These are phyloP conservation scores for Oryza nivara DNA, from an alignment of 176 grass and related monocot genomes.

Conservation along the genomic window DNA sequence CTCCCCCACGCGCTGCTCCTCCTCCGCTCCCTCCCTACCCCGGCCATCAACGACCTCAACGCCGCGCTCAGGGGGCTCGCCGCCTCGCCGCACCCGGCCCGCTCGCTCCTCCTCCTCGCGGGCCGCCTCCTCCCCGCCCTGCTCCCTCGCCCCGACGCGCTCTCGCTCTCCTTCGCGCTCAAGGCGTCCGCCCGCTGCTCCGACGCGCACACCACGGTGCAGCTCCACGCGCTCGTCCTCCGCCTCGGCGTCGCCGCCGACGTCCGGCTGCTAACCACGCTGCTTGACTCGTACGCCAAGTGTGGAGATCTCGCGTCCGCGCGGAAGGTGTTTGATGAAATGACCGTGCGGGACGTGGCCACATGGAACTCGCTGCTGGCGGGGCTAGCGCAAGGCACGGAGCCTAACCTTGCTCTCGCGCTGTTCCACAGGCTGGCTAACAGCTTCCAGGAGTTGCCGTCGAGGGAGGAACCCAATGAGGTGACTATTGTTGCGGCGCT, in stretches of 20 bases:
- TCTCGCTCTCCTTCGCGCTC: conserved; percentile 78
- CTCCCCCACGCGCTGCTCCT: conserved; percentile 63
- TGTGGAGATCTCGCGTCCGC: conserved; percentile 43
- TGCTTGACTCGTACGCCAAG: conserved; percentile 77
- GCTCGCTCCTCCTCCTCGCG: conserved; percentile 61
- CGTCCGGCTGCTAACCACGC: conserved; percentile 64
- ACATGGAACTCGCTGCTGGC: conserved; percentile 82
- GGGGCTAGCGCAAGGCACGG: conserved; percentile 58
- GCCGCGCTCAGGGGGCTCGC: conserved; percentile 66
- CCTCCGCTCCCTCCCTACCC: conserved; percentile 51
- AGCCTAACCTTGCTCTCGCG: conserved; percentile 54
- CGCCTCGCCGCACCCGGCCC: conserved; percentile 50
- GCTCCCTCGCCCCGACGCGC: conserved; percentile 51
- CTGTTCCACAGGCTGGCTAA: conserved; percentile 62
- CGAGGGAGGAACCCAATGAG: conserved; percentile 64
- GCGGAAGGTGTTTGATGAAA: conserved; percentile 76
- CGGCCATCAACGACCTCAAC: conserved; percentile 76
- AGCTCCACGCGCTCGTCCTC: conserved; percentile 67
- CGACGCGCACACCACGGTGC: conserved; percentile 39
- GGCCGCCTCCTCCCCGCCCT: conserved; percentile 45
- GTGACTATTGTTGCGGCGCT: conserved; percentile 63
- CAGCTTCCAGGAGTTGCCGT: conserved; percentile 37
- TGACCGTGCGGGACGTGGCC: conserved; percentile 62
- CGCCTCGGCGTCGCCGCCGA: conserved; percentile 57
- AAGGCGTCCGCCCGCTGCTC: conserved; percentile 65